Evolutionary conservation across 257 asterid species (phyloP), one percentile per base, ranked within the genome.

Genomic region (Nicotiana otophora): DNA sequence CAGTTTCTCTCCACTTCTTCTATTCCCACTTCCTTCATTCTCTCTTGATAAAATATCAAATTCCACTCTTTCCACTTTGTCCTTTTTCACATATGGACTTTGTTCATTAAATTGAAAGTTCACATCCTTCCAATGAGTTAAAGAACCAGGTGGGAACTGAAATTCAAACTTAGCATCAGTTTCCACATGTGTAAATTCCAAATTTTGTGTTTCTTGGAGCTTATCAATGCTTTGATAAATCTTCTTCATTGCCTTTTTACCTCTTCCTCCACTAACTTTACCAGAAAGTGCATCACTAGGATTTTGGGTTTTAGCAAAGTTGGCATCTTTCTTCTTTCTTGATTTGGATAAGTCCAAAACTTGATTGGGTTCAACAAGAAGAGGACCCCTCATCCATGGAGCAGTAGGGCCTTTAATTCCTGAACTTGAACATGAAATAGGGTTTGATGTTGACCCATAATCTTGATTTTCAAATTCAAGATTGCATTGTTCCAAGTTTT

Each of bases 321-420:
- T 23, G 70, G 84, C 60, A 57, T 84, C 92, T 86, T 81, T 92
- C 81, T 58, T 90, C 28, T 33, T 83, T 82, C 86, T 91, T 70
- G 74, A 82, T 85, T 75, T 91, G 61, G 78, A 80, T 65, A 90
- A 81, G 74, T 90, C 84, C 88, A 94, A 42, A 5, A 93, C 86
- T 84, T 93, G 92, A 57, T 81, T 85, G 83, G 90, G 90, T 87
- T 91, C 90, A 46, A 96, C 91, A 34, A 89, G 85, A 12, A 94
- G 97, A 60, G 95, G 93, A 34, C 87, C 90, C 84, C 83, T 91
- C 97, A 94, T 94, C 99, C 99, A 94, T 55, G 99, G 99, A 83
- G 99, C 95, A 57, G 95, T 96, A 78, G 95, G 98, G 5, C 92
- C 95, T 88, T 90, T 92, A 80, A 89, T 64, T 63, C 82, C 76